Evolutionary conservation across 2,329 filamentous ascomycete species (phyloP).

Genomic region (Chlorencoelia australis): DNA sequence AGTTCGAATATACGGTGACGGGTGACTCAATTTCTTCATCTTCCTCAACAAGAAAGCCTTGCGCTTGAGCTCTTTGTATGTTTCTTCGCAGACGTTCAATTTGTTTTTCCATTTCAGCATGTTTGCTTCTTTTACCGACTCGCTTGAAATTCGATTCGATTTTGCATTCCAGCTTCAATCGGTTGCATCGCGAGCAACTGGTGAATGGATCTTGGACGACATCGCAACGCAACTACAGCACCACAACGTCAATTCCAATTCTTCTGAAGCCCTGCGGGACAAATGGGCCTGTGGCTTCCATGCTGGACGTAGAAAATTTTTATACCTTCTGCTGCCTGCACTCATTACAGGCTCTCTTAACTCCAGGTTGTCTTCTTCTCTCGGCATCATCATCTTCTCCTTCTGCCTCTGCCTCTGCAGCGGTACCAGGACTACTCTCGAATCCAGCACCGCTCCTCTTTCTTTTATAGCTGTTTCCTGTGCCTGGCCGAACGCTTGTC

Average conservation of each 20-base stretch:
- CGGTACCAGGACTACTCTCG: slow-evolving; percentile 52
- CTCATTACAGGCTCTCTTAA: slow-evolving; percentile 76
- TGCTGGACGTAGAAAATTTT: too few species aligned
- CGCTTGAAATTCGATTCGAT: slow-evolving; percentile 85
- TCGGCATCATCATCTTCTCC: slow-evolving; percentile 47
- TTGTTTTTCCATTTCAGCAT: slow-evolving; percentile 80
- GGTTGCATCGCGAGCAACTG: slow-evolving; percentile 66
- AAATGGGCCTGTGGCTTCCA: slow-evolving; percentile 1
- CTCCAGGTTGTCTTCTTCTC: slow-evolving; percentile 55
- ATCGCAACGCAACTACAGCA: slow-evolving; percentile 65
- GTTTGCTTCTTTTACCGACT: slow-evolving; percentile 70
- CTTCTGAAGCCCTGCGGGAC: too few species aligned
- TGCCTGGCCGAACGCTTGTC: slow-evolving; percentile 20
- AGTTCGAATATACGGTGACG: slow-evolving; percentile 41
- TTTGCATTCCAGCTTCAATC: slow-evolving; percentile 72
- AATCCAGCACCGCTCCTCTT: slow-evolving; percentile 45
- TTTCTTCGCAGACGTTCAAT: slow-evolving; percentile 58
- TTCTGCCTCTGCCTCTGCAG: slow-evolving; percentile 41
- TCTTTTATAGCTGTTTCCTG: slow-evolving; percentile 36
- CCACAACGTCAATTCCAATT: slow-evolving; percentile 7
- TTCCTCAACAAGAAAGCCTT: slow-evolving; percentile 45
- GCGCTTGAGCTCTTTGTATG: slow-evolving; percentile 47
- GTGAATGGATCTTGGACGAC: slow-evolving; percentile 73
- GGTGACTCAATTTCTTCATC: slow-evolving; percentile 51
- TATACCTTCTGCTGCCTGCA: slow-evolving; percentile 73